Percentiles rank a stretch among this genome's conserved stretches.
Conservation (phyloP, 2,329 filamentous ascomycete species). For the Colletotrichum tropicicola region DNA sequence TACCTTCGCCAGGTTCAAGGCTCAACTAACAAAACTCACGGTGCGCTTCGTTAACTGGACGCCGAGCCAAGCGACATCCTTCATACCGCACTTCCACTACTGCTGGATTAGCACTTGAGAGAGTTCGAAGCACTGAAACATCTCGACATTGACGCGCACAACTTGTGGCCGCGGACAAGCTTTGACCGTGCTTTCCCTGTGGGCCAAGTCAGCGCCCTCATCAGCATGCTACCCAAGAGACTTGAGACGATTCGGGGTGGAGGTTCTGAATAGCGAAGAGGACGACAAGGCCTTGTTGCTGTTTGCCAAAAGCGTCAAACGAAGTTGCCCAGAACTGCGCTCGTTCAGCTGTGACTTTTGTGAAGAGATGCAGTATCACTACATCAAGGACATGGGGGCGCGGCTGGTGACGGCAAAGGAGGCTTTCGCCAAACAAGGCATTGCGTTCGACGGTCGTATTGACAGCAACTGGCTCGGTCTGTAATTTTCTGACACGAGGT, state of each 20-base stretch:
- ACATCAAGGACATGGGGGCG: background rate
- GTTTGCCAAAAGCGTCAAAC: background rate
- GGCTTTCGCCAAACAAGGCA: background rate
- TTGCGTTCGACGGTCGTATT: background rate
- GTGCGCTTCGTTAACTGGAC: too few species aligned
- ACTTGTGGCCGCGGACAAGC: background rate
- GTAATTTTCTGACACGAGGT: too few species aligned
- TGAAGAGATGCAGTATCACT: too few species aligned
- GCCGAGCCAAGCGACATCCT: too few species aligned
- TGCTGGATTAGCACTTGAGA: too few species aligned
- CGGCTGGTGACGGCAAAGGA: background rate
- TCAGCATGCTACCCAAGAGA: background rate
- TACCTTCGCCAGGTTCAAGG: too few species aligned
- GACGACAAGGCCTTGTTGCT: background rate
- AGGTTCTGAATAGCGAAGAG: background rate
- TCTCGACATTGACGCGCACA: background rate
- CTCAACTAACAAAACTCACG: too few species aligned
- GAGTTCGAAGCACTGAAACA: background rate
- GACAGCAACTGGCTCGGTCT: too few species aligned
- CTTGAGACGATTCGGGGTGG: too few species aligned
- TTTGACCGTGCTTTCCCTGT: too few species aligned
- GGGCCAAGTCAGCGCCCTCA: background rate
- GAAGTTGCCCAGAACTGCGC: background rate
- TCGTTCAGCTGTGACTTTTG: background rate
- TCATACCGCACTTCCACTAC: too few species aligned